phyloP scores from a whole-genome alignment of 2,329 filamentous ascomycete species.

The Pseudocercospora musae region DNA sequence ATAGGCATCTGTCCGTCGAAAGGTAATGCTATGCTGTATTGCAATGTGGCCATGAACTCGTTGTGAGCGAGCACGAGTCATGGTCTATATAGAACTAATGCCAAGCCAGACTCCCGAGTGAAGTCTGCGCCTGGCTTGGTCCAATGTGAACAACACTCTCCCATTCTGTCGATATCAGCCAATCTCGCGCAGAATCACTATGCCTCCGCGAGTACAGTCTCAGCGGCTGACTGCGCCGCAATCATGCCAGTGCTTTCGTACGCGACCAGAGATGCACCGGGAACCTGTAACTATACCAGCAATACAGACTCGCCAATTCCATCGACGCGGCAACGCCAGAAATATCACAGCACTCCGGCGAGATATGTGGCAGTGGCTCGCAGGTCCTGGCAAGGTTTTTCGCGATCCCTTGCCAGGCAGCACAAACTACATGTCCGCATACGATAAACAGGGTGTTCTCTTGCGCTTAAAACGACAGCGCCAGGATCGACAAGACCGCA shows the following conservation, averaged over 20 bases:
- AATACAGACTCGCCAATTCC: constrained; percentile 19
- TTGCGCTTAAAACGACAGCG: constrained; percentile 34
- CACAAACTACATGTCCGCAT: constrained; percentile 56
- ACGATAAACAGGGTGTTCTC: constrained; percentile 50
- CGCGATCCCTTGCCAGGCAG: constrained; percentile 47
- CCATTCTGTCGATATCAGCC: not conserved
- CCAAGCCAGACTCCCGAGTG: not conserved
- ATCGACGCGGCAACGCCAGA: constrained; percentile 12
- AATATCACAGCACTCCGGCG: constrained; percentile 49
- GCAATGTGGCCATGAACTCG: no score
- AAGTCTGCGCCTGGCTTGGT: not conserved
- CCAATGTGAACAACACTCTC: no score
- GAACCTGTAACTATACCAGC: constrained; percentile 5
- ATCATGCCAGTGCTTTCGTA: constrained; percentile 29
- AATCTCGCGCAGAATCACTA: constrained; percentile 11
- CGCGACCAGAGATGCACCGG: constrained; percentile 15
- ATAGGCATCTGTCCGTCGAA: no score
- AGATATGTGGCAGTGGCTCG: constrained; percentile 59
- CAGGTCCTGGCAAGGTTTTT: constrained; percentile 51
- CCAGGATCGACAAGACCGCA: constrained; percentile 20
- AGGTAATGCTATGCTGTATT: no score
- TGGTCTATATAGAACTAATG: not conserved
- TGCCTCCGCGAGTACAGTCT: constrained; percentile 32
- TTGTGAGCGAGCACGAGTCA: no score
- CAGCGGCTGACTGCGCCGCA: constrained; percentile 22